Percentiles rank a stretch among this genome's conserved stretches.
These are phyloP conservation scores for Saturnispora gosingensis DNA, from an alignment of 805 yeast species.

Conservation along the genomic window DNA sequence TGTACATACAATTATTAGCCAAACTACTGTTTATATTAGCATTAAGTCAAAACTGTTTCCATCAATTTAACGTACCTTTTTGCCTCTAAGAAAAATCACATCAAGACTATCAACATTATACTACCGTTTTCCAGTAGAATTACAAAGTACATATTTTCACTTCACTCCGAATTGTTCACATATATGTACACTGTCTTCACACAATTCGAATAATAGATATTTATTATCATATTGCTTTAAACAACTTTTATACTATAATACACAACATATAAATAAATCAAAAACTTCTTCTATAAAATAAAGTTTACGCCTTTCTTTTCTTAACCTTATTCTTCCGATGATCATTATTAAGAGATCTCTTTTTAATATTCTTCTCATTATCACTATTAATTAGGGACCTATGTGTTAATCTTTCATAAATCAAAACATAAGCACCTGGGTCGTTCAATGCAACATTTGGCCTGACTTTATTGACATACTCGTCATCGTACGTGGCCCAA, in stretches of 20 bases:
- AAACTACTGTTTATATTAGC: not conserved
- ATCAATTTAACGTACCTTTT: no score
- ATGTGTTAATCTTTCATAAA: conserved; percentile 71
- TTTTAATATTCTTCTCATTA: not conserved
- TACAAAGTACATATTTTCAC: no score
- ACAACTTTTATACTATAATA: not conserved
- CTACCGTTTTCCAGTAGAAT: no score
- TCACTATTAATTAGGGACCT: conserved; percentile 19
- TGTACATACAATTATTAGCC: conserved; percentile 3
- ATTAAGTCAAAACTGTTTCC: not conserved
- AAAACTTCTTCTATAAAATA: not conserved
- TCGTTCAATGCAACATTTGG: conserved; percentile 71
- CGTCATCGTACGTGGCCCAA: conserved; percentile 96
- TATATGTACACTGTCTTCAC: no score
- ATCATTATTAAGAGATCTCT: not conserved
- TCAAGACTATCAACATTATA: no score
- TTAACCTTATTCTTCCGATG: not conserved
- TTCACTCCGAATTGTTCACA: no score
- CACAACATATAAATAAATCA: not conserved
- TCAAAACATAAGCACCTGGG: conserved; percentile 81
- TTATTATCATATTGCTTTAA: not conserved
- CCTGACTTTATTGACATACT: conserved; percentile 62
- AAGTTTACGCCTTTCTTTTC: not conserved
- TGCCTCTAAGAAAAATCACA: no score
- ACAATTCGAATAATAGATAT: no score